These are phyloP conservation scores for Nicotiana sylvestris DNA, from an alignment of 257 asterid genomes.

Conservation along the genomic window DNA sequence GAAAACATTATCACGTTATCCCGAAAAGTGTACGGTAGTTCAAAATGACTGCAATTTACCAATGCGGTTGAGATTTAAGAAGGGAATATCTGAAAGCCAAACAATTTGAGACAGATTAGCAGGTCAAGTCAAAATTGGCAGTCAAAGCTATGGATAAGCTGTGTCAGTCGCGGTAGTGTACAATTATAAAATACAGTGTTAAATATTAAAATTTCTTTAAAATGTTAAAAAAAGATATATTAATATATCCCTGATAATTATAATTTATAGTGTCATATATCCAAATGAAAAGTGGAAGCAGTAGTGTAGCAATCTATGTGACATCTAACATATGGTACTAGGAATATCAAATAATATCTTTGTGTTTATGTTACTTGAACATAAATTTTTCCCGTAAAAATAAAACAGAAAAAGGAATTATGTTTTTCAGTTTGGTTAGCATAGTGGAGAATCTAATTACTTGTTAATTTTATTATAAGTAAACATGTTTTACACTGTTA, in stretches of 20 bases:
- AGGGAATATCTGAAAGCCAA: background rate
- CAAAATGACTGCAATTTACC: background rate
- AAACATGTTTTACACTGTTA: background rate
- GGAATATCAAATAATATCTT: too few species aligned
- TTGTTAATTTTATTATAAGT: too few species aligned
- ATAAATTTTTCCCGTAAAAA: background rate
- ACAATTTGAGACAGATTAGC: background rate
- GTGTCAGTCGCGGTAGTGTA: background rate
- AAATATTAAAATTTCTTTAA: too few species aligned
- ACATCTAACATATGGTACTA: background rate
- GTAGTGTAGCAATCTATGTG: background rate
- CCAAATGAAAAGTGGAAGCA: too few species aligned
- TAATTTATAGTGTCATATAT: too few species aligned
- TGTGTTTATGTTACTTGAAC: background rate
- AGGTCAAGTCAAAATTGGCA: background rate
- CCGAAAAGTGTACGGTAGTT: too few species aligned
- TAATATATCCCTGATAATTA: too few species aligned
- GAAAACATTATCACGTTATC: too few species aligned
- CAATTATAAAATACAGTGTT: too few species aligned
- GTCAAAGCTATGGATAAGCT: background rate
- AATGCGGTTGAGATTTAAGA: background rate
- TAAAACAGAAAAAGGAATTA: too few species aligned
- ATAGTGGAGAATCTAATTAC: background rate
- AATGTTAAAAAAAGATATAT: too few species aligned
- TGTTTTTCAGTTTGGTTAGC: background rate